Conservation (phyloP, 2,329 filamentous ascomycete species). For the Colletotrichum liriopes region DNA sequence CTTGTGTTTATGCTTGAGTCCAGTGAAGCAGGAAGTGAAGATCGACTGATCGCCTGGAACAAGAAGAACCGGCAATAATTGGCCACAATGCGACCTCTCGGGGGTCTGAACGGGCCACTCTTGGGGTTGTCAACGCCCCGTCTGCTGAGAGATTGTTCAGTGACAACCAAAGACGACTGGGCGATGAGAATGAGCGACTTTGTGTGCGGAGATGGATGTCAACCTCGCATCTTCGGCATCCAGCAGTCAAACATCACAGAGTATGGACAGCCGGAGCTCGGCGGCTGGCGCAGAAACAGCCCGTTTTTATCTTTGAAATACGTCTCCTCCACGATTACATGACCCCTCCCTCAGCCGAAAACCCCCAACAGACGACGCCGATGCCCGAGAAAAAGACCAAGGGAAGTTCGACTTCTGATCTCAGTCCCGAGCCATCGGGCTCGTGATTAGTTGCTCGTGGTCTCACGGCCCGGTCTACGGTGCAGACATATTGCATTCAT, state of each 20-base stretch:
- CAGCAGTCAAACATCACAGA: neutral
- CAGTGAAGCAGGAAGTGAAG: neutral
- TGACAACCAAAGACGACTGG: neutral
- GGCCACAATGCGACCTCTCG: neutral
- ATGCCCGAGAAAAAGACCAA: neutral
- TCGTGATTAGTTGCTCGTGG: neutral
- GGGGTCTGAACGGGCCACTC: neutral
- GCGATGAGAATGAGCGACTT: neutral
- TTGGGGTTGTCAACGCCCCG: neutral
- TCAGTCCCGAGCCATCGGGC: neutral
- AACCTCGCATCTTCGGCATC: neutral
- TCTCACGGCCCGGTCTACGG: neutral
- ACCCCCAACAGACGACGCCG: neutral
- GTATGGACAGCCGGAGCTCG: neutral
- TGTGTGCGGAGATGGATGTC: neutral
- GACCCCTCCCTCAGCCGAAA: neutral
- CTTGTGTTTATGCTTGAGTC: neutral
- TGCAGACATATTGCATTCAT: constrained; percentile 2
- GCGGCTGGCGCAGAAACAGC: neutral
- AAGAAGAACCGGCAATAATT: neutral
- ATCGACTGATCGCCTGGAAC: neutral
- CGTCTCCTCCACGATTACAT: neutral
- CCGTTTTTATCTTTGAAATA: neutral
- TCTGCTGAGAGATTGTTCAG: neutral
- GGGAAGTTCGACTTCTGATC: neutral